A percentile compares a stretch with the other conserved stretches of the same genome.
Conservation (phyloP, 176 grass and related monocot species). For the Triticum aestivum region IWGSC_CS_RefSeq_v2.1 NC_057794.1:405476781-405477280, state of each 20-base stretch:
- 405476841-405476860: background rate
- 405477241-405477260: background rate
- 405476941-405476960: constrained; percentile 29
- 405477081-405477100: background rate
- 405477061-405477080: background rate
- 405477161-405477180: background rate
- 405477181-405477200: background rate
- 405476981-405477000: background rate
- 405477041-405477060: background rate
- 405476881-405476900: constrained; percentile 17
- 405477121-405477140: background rate
- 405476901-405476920: background rate
- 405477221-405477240: background rate
- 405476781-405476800: too few relatives aligned
- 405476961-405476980: constrained; percentile 59
- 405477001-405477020: background rate
- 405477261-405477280: background rate
- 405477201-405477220: background rate
- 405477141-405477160: background rate
- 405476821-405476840: background rate
- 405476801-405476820: background rate
- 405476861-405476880: background rate
- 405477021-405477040: background rate
- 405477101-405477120: background rate
- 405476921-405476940: background rate